Base-by-base conservation (phyloP, 495 filamentous ascomycete species). In the Xylaria flabelliformis region DNA sequence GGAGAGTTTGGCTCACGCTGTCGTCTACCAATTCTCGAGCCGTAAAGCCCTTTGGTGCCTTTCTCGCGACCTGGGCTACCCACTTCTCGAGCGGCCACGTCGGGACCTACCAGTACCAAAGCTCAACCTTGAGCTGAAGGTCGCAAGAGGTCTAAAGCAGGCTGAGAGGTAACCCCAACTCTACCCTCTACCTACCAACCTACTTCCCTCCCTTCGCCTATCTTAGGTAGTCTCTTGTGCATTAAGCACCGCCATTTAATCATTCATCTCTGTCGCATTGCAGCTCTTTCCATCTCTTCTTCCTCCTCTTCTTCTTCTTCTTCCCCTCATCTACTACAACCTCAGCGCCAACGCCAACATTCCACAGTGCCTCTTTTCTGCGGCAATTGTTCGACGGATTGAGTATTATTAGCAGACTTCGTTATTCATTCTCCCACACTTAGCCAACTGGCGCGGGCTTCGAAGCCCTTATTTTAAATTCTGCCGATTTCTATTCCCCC, bases 261-360 rank as follows among this genome's bases (percentile, higher is more conserved):
- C 70, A 51, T 66, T 53, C 44, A 63, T 63, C 12, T 48, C 63
- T 67, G 70, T 72, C 70, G 70, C 70, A 67, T 71, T 68, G 73
- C 66, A 74, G 63, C 74, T 72, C 72, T 67, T 39, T 41, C 48
- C 65, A 71, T 70, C 74, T 62, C 72, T 75, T 42, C 39, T 42
- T 42, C 39, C 8, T 41, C 39, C 74, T 62, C 72, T 75, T 42
- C 39, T 42, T 42, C 39, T 13, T 72, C 66, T 48, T 72, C 69
- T 36, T 53, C 70, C 39, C 63, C 26, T 63, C 44, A 72, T n/a
- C 39, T 64, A 36, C 63, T 36, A 55, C 64, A 65, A 46, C 29
- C 39, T 62, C 74, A 56, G 36, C 56, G 46, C 56, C 68, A 51
- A 9, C 17, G 34, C 59, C 24, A 15, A 10, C 10, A 53, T 53